These are phyloP conservation scores for Metschnikowia noctiluminum DNA, from an alignment of 805 yeast species.

Conservation along the genomic window DNA sequence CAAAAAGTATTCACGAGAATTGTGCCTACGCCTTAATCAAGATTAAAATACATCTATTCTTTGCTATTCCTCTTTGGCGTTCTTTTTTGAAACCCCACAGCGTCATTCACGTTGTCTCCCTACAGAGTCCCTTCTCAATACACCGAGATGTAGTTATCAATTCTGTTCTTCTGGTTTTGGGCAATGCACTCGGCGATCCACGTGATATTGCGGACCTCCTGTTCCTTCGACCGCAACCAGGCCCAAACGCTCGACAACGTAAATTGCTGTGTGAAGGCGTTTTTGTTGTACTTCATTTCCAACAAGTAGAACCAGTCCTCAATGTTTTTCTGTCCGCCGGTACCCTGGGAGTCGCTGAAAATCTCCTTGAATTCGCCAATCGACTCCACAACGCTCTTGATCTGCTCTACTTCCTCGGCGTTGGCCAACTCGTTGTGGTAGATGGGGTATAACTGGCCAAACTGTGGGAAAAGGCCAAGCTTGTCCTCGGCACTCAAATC, in stretches of 20 bases:
- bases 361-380: slow-evolving; percentile 65
- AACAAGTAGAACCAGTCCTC: slow-evolving; percentile 93
- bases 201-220: slow-evolving; percentile 95
- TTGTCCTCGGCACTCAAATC: slow-evolving; percentile 76
- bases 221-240: slow-evolving; percentile 94
- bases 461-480: slow-evolving; percentile 66
- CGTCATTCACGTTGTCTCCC: not conserved
- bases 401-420: slow-evolving; percentile 83
- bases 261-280: slow-evolving; percentile 96
- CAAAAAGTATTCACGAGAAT: no score
- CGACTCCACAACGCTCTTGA: slow-evolving; percentile 59
- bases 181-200: slow-evolving; percentile 99
- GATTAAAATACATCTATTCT: no score
- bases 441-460: slow-evolving; percentile 77
- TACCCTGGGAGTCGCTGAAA: slow-evolving; percentile 40
- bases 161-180: slow-evolving; percentile 93
- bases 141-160: slow-evolving; percentile 85
- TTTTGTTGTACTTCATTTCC: slow-evolving; percentile 89
- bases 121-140: slow-evolving; percentile 39
- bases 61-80: no score
- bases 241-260: slow-evolving; percentile 91
- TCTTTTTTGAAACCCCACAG: no score
- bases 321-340: slow-evolving; percentile 50
- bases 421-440: slow-evolving; percentile 64
- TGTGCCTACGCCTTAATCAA: no score